Evolutionary conservation across 139 green algal genomes (phyloP).

Genomic region (Chlamydomonas asymmetrica): DNA sequence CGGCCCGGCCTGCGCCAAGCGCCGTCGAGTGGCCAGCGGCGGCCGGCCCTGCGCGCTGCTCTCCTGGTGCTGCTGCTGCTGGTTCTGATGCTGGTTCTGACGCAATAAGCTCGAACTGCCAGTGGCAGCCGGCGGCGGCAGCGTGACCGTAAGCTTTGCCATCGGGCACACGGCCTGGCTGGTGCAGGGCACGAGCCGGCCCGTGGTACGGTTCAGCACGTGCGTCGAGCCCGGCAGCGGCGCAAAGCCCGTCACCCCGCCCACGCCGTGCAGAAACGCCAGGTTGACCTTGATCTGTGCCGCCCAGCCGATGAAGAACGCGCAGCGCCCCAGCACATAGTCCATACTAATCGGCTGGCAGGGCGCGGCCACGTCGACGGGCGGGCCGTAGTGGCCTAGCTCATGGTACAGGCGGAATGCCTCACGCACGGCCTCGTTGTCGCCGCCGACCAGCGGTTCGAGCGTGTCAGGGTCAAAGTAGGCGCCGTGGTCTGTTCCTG

Average conservation of each 20-base stretch:
- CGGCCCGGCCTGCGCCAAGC: too few species aligned
- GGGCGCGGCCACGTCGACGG: conserved; percentile 7
- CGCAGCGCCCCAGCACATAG: conserved; percentile 12
- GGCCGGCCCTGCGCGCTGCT: too few species aligned
- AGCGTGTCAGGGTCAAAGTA: conserved; percentile 23
- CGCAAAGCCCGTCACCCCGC: background rate
- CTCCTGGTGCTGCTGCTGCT: too few species aligned
- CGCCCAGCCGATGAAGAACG: background rate
- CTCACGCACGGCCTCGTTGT: conserved; percentile 7
- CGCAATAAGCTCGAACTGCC: too few species aligned
- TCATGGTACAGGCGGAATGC: conserved; percentile 1
- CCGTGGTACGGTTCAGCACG: conserved; percentile 18
- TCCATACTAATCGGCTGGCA: conserved; percentile 13
- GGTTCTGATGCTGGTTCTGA: too few species aligned
- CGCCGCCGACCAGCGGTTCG: conserved; percentile 10
- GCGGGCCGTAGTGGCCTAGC: conserved; percentile 13
- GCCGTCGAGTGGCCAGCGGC: too few species aligned
- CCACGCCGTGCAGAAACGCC: conserved; percentile 16
- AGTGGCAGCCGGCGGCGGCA: too few species aligned
- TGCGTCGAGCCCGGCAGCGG: background rate
- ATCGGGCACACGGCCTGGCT: conserved; percentile 6
- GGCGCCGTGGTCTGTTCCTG: conserved; percentile 6
- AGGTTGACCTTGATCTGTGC: conserved; percentile 5
- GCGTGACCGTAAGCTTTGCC: too few species aligned
- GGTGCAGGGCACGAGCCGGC: conserved; percentile 4